Conservation (phyloP, 257 asterid species). For the Coffea canephora region DNA sequence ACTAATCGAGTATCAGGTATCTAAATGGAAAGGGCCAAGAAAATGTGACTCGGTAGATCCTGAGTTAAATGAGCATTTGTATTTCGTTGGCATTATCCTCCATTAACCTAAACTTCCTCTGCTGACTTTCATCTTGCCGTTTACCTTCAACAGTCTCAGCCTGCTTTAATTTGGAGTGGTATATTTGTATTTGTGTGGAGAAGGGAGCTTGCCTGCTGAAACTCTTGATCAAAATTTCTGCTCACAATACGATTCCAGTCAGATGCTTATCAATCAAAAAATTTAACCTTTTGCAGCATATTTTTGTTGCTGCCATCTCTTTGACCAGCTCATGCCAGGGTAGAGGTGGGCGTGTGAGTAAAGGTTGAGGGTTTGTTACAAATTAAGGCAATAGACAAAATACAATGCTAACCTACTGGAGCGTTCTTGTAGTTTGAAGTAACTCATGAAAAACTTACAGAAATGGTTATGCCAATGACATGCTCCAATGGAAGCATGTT, state of each 20-base stretch:
- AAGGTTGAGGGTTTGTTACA: neutral
- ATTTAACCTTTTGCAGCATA: no score
- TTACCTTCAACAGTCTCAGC: neutral
- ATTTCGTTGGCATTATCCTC: neutral
- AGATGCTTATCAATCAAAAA: neutral
- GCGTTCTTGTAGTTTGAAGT: neutral
- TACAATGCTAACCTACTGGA: neutral
- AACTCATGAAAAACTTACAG: constrained; percentile 7
- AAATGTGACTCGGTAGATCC: neutral
- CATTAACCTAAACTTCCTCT: neutral
- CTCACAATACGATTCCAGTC: neutral
- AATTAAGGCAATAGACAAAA: neutral
- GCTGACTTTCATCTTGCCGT: neutral
- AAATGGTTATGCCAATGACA: constrained; percentile 80
- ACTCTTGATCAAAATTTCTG: neutral
- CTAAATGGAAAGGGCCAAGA: no score
- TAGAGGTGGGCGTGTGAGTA: no score
- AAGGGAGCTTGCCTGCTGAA: neutral
- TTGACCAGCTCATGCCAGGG: no score
- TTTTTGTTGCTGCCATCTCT: no score
- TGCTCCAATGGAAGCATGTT: constrained; percentile 67
- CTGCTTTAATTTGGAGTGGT: neutral
- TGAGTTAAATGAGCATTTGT: neutral
- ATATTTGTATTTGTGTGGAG: no score
- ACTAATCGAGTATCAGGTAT: no score